Evolutionary conservation across 2,329 filamentous ascomycete genomes (phyloP).

Genomic region (Aureobasidium subglaciale): DNA sequence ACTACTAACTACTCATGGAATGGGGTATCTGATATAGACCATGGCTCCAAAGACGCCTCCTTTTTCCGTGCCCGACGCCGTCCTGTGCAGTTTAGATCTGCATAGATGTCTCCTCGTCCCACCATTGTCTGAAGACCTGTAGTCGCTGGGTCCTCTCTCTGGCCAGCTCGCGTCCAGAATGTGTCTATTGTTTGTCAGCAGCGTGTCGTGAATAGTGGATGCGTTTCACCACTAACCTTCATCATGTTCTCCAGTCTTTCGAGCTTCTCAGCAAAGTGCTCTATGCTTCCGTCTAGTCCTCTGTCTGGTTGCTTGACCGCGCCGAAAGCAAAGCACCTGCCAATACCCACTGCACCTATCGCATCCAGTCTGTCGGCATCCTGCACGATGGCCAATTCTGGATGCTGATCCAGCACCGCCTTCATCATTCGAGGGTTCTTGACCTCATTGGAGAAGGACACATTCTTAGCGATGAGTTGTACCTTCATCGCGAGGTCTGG

Average conservation of each 20-base stretch:
- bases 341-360: conserved; percentile 79
- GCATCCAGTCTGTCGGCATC: conserved; percentile 91
- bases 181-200: conserved; percentile 31
- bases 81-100: neutral
- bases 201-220: too few relatives aligned
- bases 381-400: conserved; percentile 78
- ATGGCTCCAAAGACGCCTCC: neutral
- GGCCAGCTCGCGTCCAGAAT: conserved; percentile 45
- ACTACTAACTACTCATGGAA: neutral
- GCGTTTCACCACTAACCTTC: conserved; percentile 37
- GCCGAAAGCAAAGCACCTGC: conserved; percentile 67
- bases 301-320: conserved; percentile 50
- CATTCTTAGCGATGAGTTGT: conserved; percentile 65
- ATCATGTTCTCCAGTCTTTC: conserved; percentile 55
- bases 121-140: conserved; percentile 46
- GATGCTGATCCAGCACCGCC: conserved; percentile 56
- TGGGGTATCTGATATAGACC: conserved; percentile 4
- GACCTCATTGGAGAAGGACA: conserved; percentile 71
- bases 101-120: conserved; percentile 41
- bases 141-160: conserved; percentile 43
- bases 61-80: neutral
- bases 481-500: conserved; percentile 56
- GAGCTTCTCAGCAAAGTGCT: conserved; percentile 73
- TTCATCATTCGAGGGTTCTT: conserved; percentile 54
- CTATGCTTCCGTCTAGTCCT: conserved; percentile 58